phyloP scores from a whole-genome alignment of 2,329 filamentous ascomycete genomes.

The Cercospora sojina region DNA sequence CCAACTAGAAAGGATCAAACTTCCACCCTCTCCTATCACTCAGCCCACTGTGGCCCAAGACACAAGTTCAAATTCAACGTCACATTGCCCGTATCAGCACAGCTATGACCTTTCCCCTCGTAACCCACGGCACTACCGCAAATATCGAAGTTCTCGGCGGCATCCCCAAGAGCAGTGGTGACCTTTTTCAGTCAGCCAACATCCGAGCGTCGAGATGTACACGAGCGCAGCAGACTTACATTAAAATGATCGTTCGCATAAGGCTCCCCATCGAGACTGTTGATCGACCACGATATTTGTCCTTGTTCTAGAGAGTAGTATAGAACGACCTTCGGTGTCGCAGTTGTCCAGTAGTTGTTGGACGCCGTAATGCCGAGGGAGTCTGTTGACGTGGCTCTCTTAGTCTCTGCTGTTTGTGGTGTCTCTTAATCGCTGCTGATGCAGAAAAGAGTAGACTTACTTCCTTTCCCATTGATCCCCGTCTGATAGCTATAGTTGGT shows the following conservation, averaged over 20 bases:
- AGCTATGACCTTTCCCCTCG: slow-evolving; percentile 23
- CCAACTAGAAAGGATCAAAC: background rate
- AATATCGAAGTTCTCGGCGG: background rate
- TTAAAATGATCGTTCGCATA: slow-evolving; percentile 14
- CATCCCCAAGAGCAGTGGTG: background rate
- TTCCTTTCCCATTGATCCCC: slow-evolving; percentile 31
- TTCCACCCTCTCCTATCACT: background rate
- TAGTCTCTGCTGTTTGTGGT: background rate
- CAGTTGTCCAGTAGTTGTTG: slow-evolving; percentile 16
- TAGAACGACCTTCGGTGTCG: slow-evolving; percentile 16
- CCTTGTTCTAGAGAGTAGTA: slow-evolving; percentile 8
- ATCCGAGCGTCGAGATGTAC: background rate
- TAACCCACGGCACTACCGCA: slow-evolving; percentile 21
- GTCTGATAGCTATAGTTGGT: background rate
- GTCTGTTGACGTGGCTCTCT: slow-evolving; percentile 17
- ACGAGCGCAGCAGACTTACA: background rate
- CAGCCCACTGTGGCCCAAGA: slow-evolving; percentile 5
- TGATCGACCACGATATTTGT: slow-evolving; percentile 16
- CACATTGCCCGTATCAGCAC: slow-evolving; percentile 24
- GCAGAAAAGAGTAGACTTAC: slow-evolving; percentile 1
- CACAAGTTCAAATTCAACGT: slow-evolving; percentile 27
- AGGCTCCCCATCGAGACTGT: slow-evolving; percentile 14
- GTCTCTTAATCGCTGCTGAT: background rate
- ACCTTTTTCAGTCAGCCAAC: background rate
- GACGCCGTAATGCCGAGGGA: slow-evolving; percentile 33